phyloP scores from a whole-genome alignment of 768 basidiomycete species.

The Scleroderma bovista region DNA sequence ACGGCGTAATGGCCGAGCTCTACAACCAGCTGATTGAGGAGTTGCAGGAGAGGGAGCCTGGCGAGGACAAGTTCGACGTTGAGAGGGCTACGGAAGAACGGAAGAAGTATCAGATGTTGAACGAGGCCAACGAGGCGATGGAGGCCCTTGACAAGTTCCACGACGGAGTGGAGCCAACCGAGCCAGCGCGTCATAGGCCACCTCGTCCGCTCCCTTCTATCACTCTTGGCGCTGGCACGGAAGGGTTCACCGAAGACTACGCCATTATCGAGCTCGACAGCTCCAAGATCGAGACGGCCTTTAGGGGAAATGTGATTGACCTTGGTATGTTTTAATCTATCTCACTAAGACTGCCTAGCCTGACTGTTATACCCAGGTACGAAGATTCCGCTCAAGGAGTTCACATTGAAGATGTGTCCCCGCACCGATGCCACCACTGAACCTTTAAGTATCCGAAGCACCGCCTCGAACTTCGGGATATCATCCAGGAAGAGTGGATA shows the following conservation, averaged over 20 bases:
- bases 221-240: slow-evolving; percentile 15
- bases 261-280: slow-evolving; percentile 30
- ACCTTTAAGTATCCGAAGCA: slow-evolving; percentile 28
- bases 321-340: slow-evolving; percentile 28
- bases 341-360: slow-evolving; percentile 16
- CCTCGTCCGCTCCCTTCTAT: slow-evolving; percentile 28
- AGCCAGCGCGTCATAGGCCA: slow-evolving; percentile 29
- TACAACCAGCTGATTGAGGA: slow-evolving; percentile 19
- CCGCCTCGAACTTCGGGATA: slow-evolving; percentile 24
- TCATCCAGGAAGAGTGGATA: slow-evolving; percentile 29
- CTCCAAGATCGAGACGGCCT: slow-evolving; percentile 21
- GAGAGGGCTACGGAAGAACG: slow-evolving; percentile 4
- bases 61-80: slow-evolving; percentile 3
- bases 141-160: slow-evolving; percentile 20
- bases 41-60: too few species aligned
- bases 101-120: slow-evolving; percentile 11
- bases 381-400: slow-evolving; percentile 11
- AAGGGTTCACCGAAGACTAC: slow-evolving; percentile 32
- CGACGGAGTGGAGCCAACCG: slow-evolving; percentile 6
- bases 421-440: slow-evolving; percentile 15
- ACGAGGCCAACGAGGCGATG: slow-evolving; percentile 12
- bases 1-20: slow-evolving; percentile 15
- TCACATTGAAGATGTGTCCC: slow-evolving; percentile 21
- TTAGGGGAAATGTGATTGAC: slow-evolving; percentile 31
- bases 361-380: slow-evolving; percentile 17